Percentiles rank a stretch among this genome's conserved stretches.
phyloP scores from a whole-genome alignment of 495 filamentous ascomycete species.

The Beverwykella pulmonaria region DNA sequence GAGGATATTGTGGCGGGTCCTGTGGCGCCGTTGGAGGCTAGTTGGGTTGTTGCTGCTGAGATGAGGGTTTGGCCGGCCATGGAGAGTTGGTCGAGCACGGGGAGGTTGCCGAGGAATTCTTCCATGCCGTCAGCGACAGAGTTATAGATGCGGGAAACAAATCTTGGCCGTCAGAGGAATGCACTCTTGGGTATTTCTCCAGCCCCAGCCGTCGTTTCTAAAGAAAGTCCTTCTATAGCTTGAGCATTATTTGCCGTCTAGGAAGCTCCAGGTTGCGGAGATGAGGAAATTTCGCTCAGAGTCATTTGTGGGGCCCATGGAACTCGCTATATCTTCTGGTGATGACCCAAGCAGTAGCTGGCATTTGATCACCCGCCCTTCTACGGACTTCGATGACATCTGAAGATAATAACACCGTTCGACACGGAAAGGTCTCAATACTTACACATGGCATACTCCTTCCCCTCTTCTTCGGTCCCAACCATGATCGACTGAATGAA shows the following conservation, averaged over 20 bases:
- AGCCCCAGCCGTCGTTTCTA: conserved; percentile 81
- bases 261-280: conserved; percentile 92
- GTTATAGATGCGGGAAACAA: conserved; percentile 94
- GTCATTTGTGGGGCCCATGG: conserved; percentile 86
- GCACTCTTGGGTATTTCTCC: conserved; percentile 76
- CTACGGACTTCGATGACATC: conserved; percentile 89
- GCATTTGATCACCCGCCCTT: conserved; percentile 69
- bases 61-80: conserved; percentile 91
- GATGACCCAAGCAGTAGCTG: conserved; percentile 50
- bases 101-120: conserved; percentile 92
- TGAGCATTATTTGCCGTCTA: conserved; percentile 87
- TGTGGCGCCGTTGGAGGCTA: conserved; percentile 52
- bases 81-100: conserved; percentile 91
- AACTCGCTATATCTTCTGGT: conserved; percentile 82
- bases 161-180: conserved; percentile 67
- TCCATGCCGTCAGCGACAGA: conserved; percentile 98
- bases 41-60: conserved; percentile 79
- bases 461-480: conserved; percentile 86
- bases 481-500: conserved; percentile 90
- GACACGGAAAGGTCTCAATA: conserved; percentile 2
- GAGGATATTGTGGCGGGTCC: conserved; percentile 22
- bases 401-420: conserved; percentile 26
- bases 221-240: conserved; percentile 91
- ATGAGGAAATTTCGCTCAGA: conserved; percentile 79
- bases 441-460: conserved; percentile 86